Base-by-base conservation (phyloP, 225 moss, liverwort and hornwort species). In the Sphagnum contortum region DNA sequence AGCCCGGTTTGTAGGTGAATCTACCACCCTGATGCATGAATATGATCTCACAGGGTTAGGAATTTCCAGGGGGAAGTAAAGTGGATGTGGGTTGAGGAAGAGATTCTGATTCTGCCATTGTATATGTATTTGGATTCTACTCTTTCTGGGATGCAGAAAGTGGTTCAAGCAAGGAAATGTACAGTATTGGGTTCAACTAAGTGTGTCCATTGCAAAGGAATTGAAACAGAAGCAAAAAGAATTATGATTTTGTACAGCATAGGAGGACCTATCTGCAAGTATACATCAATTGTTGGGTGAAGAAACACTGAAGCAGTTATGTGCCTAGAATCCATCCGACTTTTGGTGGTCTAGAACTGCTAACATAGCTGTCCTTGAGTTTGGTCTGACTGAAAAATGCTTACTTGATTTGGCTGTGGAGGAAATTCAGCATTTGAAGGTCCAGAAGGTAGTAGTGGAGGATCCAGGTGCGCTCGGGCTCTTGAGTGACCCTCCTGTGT, bases 351-450 rank as follows among this genome's bases (percentile, higher is more conserved):
- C 0, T 29, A 29, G 29, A 29, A 29, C 29, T 29, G 29, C 29
- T 29, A 29, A 29, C 29, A 29, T 29, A 29, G 29, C 29, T 29
- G 29, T 29, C 29, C 29, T 29, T 29, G 29, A 29, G 29, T 29
- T 29, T 29, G 29, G 29, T 29, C 29, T 29, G 29, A 29, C 29
- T 29, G 29, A 29, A 29, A 58, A 13, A 3, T 13, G 5, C 58
- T 45, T 51, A 63, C 54, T 56, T 12, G 51, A 62, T 67, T 8
- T 60, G 49, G 58, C 69, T 59, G 63, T 74, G 74, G 77, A 68
- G 69, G 71, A 29, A 29, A 29, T 29, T 29, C 81, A 77, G 69
- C 74, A 57, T 50, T 51, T 76, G 29, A 74, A 71, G 55, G 51
- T 61, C 47, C 73, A 71, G 69, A 46, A 57, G 66, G 58, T 61